Percentiles rank a stretch among this genome's conserved stretches.
phyloP scores from a whole-genome alignment of 495 filamentous ascomycete species.

The Pyrenula massariospora region DNA sequence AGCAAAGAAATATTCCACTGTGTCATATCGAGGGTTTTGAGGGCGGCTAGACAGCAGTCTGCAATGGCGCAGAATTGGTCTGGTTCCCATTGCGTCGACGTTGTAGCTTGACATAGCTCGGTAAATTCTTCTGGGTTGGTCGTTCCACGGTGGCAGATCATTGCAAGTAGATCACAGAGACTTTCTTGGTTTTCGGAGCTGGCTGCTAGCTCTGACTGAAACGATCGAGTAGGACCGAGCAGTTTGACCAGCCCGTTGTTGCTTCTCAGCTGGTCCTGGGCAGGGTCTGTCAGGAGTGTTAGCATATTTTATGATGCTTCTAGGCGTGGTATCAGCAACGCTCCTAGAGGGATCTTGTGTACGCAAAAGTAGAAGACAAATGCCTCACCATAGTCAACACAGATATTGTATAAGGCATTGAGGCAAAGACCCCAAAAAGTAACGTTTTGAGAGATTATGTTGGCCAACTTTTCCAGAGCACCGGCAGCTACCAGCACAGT shows the following conservation, averaged over 20 bases:
- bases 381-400: not conserved
- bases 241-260: not conserved
- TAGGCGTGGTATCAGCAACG: no score
- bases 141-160: not conserved
- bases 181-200: not conserved
- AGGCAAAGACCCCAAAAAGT: not conserved
- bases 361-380: no score
- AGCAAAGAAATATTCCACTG: no score
- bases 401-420: not conserved
- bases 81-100: not conserved
- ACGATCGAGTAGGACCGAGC: not conserved
- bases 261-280: not conserved
- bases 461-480: not conserved
- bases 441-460: not conserved
- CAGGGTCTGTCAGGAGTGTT: no score
- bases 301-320: no score
- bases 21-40: not conserved
- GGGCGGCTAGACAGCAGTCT: no score
- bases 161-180: not conserved
- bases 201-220: not conserved
- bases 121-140: not conserved
- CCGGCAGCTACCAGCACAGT: not conserved
- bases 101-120: not conserved
- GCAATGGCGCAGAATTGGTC: not conserved
- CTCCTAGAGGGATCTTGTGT: no score